A percentile compares a stretch with the other conserved stretches of the same genome.
These are phyloP conservation scores for Beauveria scarabaeidicola DNA, from an alignment of 2,329 filamentous ascomycete genomes.

Conservation along the genomic window DNA sequence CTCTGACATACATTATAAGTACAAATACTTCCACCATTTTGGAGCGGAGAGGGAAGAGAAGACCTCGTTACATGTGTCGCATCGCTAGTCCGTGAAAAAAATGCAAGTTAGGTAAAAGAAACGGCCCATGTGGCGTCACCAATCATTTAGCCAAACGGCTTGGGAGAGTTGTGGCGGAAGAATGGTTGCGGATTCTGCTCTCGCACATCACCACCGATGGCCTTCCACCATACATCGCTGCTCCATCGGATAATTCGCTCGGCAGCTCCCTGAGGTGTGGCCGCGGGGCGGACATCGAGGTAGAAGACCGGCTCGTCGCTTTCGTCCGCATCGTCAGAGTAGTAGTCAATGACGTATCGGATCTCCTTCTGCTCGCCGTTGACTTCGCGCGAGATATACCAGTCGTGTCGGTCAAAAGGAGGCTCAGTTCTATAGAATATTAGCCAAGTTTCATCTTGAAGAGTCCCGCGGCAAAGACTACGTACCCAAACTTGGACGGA, in stretches of 20 bases:
- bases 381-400: constrained; percentile 73
- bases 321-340: constrained; percentile 75
- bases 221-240: constrained; percentile 88
- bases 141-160: constrained; percentile 10
- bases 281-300: constrained; percentile 83
- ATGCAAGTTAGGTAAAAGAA: neutral
- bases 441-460: constrained; percentile 10
- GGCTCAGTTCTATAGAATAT: constrained; percentile 55
- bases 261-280: constrained; percentile 69
- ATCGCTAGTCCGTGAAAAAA: constrained; percentile 7
- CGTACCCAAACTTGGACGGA: constrained; percentile 69
- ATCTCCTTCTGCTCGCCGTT: constrained; percentile 66
- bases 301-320: constrained; percentile 91
- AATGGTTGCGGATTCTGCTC: constrained; percentile 33
- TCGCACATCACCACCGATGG: constrained; percentile 61
- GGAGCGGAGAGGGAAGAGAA: constrained; percentile 8
- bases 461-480: constrained; percentile 8
- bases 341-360: constrained; percentile 96
- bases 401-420: constrained; percentile 95
- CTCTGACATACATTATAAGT: constrained; percentile 7
- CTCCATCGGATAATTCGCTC: constrained; percentile 85
- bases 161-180: constrained; percentile 19
- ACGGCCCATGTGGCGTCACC: neutral
- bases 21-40: constrained; percentile 7
- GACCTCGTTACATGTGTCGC: constrained; percentile 5